Conservation (phyloP, 345 rosid species). For the Populus ilicifolia region DNA sequence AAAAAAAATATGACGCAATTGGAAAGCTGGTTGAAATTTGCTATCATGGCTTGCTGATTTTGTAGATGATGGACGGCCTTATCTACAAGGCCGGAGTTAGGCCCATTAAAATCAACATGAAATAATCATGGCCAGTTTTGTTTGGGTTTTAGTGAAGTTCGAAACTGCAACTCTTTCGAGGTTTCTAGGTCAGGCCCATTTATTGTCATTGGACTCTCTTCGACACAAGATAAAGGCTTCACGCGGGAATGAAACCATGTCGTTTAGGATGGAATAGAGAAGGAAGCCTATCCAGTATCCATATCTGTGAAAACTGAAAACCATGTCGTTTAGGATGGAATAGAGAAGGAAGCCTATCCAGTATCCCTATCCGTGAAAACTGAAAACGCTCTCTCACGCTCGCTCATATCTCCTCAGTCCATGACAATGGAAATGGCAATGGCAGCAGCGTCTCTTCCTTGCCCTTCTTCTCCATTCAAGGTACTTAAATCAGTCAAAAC, state of each 20-base stretch:
- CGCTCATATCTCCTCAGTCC: background rate
- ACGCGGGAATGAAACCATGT: background rate
- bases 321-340: background rate
- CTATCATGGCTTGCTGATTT: no score
- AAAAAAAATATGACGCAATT: no score
- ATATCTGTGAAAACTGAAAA: background rate
- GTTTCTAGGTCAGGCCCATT: background rate
- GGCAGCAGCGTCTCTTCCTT: conserved; percentile 8
- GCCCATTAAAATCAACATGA: background rate
- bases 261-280: background rate
- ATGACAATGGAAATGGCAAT: background rate
- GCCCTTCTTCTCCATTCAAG: conserved; percentile 13
- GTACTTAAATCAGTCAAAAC: background rate
- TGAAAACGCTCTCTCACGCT: background rate
- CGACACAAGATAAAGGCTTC: background rate
- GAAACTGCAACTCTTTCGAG: no score
- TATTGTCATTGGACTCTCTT: background rate
- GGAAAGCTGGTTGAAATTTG: no score
- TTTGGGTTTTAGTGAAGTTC: background rate
- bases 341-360: background rate
- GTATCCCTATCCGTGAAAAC: background rate
- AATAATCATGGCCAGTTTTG: background rate
- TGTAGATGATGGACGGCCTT: background rate
- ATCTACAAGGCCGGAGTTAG: background rate
- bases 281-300: background rate